Evolutionary conservation across 345 rosid species (phyloP).

Genomic region (Psidium guajava): DNA sequence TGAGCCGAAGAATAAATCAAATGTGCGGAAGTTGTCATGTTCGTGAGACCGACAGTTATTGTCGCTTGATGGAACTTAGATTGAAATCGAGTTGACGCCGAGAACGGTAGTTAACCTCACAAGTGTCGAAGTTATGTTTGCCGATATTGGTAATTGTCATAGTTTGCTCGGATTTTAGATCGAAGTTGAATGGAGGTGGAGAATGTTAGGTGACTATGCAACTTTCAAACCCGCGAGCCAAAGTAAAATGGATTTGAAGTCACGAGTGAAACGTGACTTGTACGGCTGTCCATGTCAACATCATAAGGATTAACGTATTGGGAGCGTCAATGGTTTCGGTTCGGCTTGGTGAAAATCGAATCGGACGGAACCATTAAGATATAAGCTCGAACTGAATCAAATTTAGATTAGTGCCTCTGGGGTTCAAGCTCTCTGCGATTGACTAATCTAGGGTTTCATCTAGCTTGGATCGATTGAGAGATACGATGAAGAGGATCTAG

Average conservation of each 20-base stretch:
- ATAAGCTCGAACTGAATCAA: too few relatives aligned
- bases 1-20: background rate
- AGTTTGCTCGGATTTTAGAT: background rate
- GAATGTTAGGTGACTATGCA: background rate
- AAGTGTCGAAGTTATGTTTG: background rate
- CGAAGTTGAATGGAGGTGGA: background rate
- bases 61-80: background rate
- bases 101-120: background rate
- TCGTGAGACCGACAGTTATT: background rate
- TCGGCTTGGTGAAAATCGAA: too few relatives aligned
- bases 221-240: background rate
- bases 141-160: background rate
- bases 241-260: background rate
- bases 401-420: too few relatives aligned
- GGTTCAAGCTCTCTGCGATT: too few relatives aligned
- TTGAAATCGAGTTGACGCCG: background rate
- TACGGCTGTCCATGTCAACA: background rate
- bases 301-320: background rate
- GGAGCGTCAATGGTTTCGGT: too few relatives aligned
- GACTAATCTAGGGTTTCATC: too few relatives aligned
- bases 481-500: too few relatives aligned
- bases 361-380: too few relatives aligned
- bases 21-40: too few relatives aligned
- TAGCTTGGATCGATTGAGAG: too few relatives aligned
- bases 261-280: background rate